Base-by-base conservation (phyloP, 192 early-diverging fungal species). In the Linderina pennispora region DNA sequence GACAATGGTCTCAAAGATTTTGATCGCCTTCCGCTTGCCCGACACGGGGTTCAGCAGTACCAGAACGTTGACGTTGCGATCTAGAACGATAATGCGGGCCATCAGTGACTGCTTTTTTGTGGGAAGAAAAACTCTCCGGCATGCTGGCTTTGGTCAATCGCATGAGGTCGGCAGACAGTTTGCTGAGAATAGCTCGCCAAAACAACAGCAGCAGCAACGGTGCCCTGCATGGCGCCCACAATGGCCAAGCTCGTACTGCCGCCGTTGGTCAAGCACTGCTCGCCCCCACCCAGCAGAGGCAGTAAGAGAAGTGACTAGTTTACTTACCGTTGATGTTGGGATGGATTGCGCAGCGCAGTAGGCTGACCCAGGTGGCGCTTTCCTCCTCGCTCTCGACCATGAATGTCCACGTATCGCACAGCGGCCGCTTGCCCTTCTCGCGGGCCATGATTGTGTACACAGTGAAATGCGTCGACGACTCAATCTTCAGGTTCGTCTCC, bases 351-450 rank as follows among this genome's bases (percentile, higher is more conserved):
- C 46, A 59, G 13, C 57, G 45, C 57, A 72, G 53, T 48, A 65
- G 35, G 14, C 37, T 65, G 21, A 61, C 25, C 53, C 55, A 61
- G 10, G 53, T 65, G 28, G 71, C 60, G 43, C 62, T 43, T 20
- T 67, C 71, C 21, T 62, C 71, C 25, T 66, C 49, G 45, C 41
- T 58, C 2, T 54, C 71, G 16, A 58, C 62, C 33, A 39, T 57
- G 45, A 74, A 74, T 28, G 71, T 58, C 71, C 71, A 74, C 5
- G 65, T 62, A 19, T 66, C 71, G 39, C 62, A 74, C 24, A 63
- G 42, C 18, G 71, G 71, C 1, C 63, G 62, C 48, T 63, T 67
- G 32, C 51, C 59, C 45, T 33, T 36, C 31, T 63, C 62, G 7
- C 53, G 59, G n/a, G 55, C 36, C 47, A 58, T 58, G 25, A 67